Evolutionary conservation across 371 early-diverging fungal genomes (phyloP).

Genomic region (Haplosporangium sp.): DNA sequence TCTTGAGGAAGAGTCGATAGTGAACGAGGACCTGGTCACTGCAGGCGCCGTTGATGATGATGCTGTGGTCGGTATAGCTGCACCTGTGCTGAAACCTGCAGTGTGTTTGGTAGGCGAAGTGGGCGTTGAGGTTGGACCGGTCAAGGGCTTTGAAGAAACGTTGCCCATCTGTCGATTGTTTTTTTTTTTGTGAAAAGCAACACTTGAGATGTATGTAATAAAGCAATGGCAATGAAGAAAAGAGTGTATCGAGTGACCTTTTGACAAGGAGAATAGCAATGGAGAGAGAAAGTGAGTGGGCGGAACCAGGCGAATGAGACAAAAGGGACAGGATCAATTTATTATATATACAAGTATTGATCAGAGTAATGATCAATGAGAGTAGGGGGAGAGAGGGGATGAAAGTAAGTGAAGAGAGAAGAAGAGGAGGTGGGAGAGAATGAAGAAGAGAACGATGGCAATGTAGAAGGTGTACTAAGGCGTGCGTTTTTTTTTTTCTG

Average conservation of each 20-base stretch:
- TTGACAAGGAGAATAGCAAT: background rate
- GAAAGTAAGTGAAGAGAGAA: background rate
- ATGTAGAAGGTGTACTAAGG: background rate
- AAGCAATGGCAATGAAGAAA: background rate
- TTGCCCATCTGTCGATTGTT: constrained; percentile 33
- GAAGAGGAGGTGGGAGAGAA: background rate
- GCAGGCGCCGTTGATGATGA: no score
- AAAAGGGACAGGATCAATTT: no score
- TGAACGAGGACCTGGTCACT: constrained; percentile 14
- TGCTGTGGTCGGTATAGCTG: background rate
- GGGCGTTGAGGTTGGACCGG: constrained; percentile 10
- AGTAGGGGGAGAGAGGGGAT: background rate
- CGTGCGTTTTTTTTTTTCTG: background rate
- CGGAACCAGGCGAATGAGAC: background rate
- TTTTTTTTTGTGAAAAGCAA: background rate
- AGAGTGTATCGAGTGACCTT: background rate
- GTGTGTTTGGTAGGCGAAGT: background rate
- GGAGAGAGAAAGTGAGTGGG: background rate
- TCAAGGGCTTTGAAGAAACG: constrained; percentile 36
- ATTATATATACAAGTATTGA: no score
- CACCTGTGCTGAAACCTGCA: background rate
- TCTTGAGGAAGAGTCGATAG: constrained; percentile 5
- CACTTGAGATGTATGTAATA: background rate
- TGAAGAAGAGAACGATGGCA: background rate
- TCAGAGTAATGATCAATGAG: no score